Evolutionary conservation across 2,329 filamentous ascomycete species (phyloP), one percentile per base, ranked within the genome.

Genomic region (Juglanconis oblonga): DNA sequence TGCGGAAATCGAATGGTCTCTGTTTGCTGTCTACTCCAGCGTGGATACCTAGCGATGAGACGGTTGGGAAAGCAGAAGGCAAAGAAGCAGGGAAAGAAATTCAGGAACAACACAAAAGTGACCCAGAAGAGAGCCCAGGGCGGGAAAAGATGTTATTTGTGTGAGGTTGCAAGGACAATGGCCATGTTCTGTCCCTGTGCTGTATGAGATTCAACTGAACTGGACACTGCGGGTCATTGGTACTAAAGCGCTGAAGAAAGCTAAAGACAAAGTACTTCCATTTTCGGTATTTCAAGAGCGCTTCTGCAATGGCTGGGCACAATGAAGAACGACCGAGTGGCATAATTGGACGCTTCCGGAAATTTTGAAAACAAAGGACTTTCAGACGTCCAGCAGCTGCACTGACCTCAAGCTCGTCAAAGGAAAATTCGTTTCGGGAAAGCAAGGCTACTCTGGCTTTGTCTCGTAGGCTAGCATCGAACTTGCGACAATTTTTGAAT

Each of bases 331-430:
- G n/a, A 57, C 32, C 55, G 48, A 58, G 52, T 42, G 24, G 35
- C 38, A 52, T 32, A 55, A 29, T 48, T 50, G n/a, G 59, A 53
- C 59, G 59, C 55, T 62, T 62, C 49, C 59, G 59, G 59, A 58
- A 48, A 53, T 4, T 29, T 11, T 17, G 44, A 48, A 32, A 24
- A 62, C 60, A 62, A 62, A 62, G 58, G n/a, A 44, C 32, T n/a
- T 24, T 13, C 14, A 29, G 24, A 24, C 9, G 24, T n/a, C 32
- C 32, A 31, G 51, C 45, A 24, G 40, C 24, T 13, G 31, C 29
- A 53, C 52, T 31, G 32, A 50, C 47, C 31, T 24, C 38, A 31
- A 40, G 3, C 29, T 11, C n/a, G 10, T 54, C 35, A 54, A 59
- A 62, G 56, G 10, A 32, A 13, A 31, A 6, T 13, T 54, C 44